Conservation (phyloP, 177 flowering plant genomes). For the Tripterygium wilfordii region DNA sequence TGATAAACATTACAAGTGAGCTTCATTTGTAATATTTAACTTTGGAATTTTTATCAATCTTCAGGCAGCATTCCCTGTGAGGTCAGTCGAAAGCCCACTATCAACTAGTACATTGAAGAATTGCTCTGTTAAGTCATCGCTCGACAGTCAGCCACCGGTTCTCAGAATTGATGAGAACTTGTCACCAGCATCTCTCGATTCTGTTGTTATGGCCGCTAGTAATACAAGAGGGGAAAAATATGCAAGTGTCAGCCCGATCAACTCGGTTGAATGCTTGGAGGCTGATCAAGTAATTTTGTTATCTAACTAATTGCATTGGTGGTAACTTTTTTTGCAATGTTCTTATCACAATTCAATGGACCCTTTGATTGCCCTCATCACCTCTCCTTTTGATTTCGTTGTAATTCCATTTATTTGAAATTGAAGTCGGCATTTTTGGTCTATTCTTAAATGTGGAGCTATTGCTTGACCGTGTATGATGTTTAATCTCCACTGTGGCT, state of each 20-base stretch:
- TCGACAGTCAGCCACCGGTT: conserved; percentile 51
- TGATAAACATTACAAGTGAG: no score
- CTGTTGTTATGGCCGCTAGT: conserved; percentile 59
- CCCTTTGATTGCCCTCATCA: no score
- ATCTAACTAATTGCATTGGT: background rate
- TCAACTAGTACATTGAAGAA: conserved; percentile 44
- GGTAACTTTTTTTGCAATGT: background rate
- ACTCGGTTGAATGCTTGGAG: conserved; percentile 63
- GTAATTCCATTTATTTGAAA: no score
- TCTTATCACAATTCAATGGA: no score
- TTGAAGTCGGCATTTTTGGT: no score
- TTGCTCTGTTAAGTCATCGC: conserved; percentile 38
- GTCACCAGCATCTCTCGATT: conserved; percentile 77
- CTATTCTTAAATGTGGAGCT: no score
- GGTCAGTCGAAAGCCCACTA: conserved; percentile 56
- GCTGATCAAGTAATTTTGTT: conserved; percentile 58
- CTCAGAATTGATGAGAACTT: conserved; percentile 63
- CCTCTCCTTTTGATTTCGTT: no score
- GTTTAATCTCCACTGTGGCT: no score
- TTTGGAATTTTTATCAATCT: background rate
- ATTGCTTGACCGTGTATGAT: no score
- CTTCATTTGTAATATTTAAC: no score
- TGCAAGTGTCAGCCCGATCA: conserved; percentile 45
- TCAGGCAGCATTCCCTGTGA: conserved; percentile 49
- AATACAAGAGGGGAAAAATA: conserved; percentile 51